These are phyloP conservation scores for Citrus inodora DNA, from an alignment of 345 rosid species.

Conservation along the genomic window DNA sequence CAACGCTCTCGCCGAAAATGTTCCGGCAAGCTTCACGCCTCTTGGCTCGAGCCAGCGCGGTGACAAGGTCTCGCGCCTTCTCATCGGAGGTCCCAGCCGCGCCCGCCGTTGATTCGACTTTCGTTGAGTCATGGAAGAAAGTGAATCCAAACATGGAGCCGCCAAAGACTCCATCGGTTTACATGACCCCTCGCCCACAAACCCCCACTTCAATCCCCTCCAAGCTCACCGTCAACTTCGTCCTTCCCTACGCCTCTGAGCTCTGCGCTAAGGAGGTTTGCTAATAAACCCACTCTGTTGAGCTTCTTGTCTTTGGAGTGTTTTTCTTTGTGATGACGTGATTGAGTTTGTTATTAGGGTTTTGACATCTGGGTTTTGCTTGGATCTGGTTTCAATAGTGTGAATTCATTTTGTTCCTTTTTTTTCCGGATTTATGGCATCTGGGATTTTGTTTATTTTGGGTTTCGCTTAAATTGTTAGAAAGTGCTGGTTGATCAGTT, in stretches of 20 bases:
- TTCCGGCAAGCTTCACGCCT: slow-evolving; percentile 49
- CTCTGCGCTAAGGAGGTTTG: slow-evolving; percentile 57
- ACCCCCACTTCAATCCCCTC: slow-evolving; percentile 63
- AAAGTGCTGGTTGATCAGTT: not conserved
- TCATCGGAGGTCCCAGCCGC: slow-evolving; percentile 53
- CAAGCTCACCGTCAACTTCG: slow-evolving; percentile 83
- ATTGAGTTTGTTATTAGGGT: not conserved
- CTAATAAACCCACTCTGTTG: not conserved
- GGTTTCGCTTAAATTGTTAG: not conserved
- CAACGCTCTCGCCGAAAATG: slow-evolving; percentile 25
- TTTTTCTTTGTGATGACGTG: not conserved
- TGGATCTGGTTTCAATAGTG: not conserved
- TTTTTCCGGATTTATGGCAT: not conserved
- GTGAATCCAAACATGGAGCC: slow-evolving; percentile 71
- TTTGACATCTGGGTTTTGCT: slow-evolving; percentile 14
- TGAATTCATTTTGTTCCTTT: not conserved
- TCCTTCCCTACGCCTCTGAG: slow-evolving; percentile 66
- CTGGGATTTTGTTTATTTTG: not conserved
- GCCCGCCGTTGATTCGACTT: slow-evolving; percentile 39
- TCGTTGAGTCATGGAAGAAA: slow-evolving; percentile 68
- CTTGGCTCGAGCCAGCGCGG: slow-evolving; percentile 36
- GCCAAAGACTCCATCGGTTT: slow-evolving; percentile 70
- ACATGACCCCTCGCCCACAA: slow-evolving; percentile 63
- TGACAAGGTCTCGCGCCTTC: slow-evolving; percentile 34
- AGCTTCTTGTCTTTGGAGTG: not conserved